A percentile compares a stretch with the other conserved stretches of the same genome.
Conservation (phyloP, 1,139 yeast species). For the Saccharomycopsis crataegensis region DNA sequence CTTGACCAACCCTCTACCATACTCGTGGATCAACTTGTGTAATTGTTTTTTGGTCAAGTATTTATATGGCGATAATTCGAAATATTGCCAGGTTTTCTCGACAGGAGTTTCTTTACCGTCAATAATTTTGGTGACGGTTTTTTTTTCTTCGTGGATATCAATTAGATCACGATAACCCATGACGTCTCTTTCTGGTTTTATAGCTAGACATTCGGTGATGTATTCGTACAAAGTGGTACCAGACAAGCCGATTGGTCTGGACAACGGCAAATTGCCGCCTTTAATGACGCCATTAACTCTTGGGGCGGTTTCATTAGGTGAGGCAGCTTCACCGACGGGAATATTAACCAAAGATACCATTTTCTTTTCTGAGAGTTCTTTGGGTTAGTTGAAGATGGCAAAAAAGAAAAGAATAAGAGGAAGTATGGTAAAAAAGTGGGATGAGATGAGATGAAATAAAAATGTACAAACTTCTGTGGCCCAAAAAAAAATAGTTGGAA, state of each 20-base stretch:
- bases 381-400: neutral
- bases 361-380: neutral
- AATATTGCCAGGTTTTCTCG: constrained; percentile 83
- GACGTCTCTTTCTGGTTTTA: constrained; percentile 46
- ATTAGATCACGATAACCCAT: constrained; percentile 78
- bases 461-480: neutral
- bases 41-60: constrained; percentile 59
- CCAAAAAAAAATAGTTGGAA: neutral
- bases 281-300: constrained; percentile 65
- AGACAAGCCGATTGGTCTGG: constrained; percentile 52
- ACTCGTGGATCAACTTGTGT: constrained; percentile 38
- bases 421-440: neutral
- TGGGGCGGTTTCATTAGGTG: constrained; percentile 83
- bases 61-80: constrained; percentile 68
- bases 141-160: constrained; percentile 70
- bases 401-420: too few relatives aligned
- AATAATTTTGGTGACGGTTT: constrained; percentile 64
- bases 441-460: neutral
- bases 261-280: constrained; percentile 37
- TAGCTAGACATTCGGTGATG: constrained; percentile 53
- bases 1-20: constrained; percentile 70
- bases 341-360: constrained; percentile 35
- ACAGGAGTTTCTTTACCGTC: constrained; percentile 68
- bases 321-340: constrained; percentile 69
- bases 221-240: constrained; percentile 67